phyloP scores from a whole-genome alignment of 176 grass and related monocot genomes.

The Oryza meridionalis region DNA sequence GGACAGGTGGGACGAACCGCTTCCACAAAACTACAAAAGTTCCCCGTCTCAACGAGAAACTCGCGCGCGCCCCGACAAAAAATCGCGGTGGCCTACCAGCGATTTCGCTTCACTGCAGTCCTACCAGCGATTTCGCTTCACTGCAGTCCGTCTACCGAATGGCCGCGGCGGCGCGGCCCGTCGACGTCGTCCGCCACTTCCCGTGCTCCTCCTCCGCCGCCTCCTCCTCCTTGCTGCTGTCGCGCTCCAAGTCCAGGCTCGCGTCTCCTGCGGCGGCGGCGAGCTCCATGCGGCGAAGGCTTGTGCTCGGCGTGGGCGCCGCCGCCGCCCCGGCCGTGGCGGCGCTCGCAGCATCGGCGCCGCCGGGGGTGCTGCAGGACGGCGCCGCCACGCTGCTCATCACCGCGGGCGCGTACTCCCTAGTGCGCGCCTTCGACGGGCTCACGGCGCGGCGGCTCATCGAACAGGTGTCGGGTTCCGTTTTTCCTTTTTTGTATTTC shows the following conservation, averaged over 20 bases:
- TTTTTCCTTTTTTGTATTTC: neutral
- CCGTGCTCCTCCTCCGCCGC: constrained; percentile 12
- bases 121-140: neutral
- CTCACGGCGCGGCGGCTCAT: constrained; percentile 66
- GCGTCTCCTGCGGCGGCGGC: neutral
- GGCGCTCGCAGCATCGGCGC: constrained; percentile 34
- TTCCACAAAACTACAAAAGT: too few relatives aligned
- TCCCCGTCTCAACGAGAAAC: neutral
- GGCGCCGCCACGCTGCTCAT: constrained; percentile 48
- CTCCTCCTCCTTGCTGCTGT: constrained; percentile 30
- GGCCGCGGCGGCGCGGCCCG: constrained; percentile 21
- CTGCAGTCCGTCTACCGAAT: neutral
- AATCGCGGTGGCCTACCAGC: neutral
- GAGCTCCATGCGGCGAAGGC: constrained; percentile 22
- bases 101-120: too few relatives aligned
- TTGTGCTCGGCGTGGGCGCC: constrained; percentile 24
- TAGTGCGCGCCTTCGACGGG: constrained; percentile 69
- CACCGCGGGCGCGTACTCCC: constrained; percentile 69
- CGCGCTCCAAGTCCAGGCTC: neutral
- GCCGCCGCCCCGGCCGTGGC: constrained; percentile 36
- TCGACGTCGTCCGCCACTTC: neutral
- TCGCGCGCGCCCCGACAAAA: constrained; percentile 13
- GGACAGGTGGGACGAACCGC: too few relatives aligned
- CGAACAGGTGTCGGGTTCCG: constrained; percentile 59
- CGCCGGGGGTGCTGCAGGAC: constrained; percentile 56